Base-by-base conservation (phyloP, 2,329 filamentous ascomycete genomes). In the Tolypocladium nubicola region DNA sequence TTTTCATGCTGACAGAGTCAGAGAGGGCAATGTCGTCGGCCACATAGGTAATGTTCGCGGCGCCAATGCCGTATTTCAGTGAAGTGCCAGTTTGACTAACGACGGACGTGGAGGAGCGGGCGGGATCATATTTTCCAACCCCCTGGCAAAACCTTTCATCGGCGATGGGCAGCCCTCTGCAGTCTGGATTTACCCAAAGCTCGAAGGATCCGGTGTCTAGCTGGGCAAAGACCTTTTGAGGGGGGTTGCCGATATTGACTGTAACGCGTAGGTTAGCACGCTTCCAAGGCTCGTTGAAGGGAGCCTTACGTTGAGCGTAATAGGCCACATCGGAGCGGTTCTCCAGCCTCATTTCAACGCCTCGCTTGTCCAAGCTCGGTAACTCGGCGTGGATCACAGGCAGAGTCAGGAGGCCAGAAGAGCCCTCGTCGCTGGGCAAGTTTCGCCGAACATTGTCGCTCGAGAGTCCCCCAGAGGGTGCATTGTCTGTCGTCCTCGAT, bases 121-220 rank as follows among this genome's bases (percentile, higher is more conserved):
- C 58, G 2, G 74, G 62, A 57, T 76, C 68, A 63, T 79, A 82
- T 57, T 65, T 65, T 38, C 79, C 79, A 7, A 75, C 69, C 10
- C 70, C 71, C 16, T 71, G 61, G 65, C 79, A 82, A 63, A 81
- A 80, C 38, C 60, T 66, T 23, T 68, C 63, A 60, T 80, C 76
- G 5, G 71, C 62, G 9, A 64, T 58, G 11, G 66, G 60, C 19
- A 87, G 71, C 1, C 66, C 66, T 9, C 77, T 80, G 63, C 79
- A 82, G 54, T 79, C 76, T 0, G 83, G 79, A 64, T 90, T 89
- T 8, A 83, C 77, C 81, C 81, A 84, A 38, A 84, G 72, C 70
- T 84, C 81, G 62, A 81, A 83, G 11, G 80, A 83, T 52, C 81
- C 80, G 0, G 82, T 84, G 65, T 84, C 81, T 56, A 84, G 67